These are phyloP conservation scores for Pythium scleroteichum DNA, from an alignment of 352 stramenopile genomes.

Conservation along the genomic window DNA sequence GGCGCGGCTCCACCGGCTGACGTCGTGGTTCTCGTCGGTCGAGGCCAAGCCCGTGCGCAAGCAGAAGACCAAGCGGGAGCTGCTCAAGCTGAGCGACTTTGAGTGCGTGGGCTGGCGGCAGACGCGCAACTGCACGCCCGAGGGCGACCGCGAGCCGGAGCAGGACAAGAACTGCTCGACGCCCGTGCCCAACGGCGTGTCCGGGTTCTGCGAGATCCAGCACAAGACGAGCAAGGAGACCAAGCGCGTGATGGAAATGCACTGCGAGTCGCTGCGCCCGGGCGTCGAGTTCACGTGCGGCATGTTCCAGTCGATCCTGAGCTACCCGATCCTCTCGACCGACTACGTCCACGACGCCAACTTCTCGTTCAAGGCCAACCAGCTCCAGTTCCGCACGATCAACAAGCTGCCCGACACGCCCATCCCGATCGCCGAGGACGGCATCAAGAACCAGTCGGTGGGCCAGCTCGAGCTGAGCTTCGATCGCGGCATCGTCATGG, in stretches of 20 bases:
- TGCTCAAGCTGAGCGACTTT: slow-evolving; percentile 11
- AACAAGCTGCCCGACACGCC: too few species aligned
- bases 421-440: too few species aligned
- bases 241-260: too few species aligned
- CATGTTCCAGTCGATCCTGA: too few species aligned
- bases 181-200: slow-evolving; percentile 25
- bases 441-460: too few species aligned
- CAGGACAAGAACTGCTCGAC: slow-evolving; percentile 39
- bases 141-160: slow-evolving; percentile 66
- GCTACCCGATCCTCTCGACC: slow-evolving; percentile 37
- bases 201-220: slow-evolving; percentile 29
- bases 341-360: slow-evolving; percentile 45
- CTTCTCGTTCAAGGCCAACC: slow-evolving; percentile 32
- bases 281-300: too few species aligned
- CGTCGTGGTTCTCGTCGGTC: slow-evolving; percentile 18
- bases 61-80: slow-evolving; percentile 18
- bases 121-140: slow-evolving; percentile 15
- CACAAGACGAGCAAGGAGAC: slow-evolving; percentile 25
- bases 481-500: slow-evolving; percentile 48
- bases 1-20: slow-evolving; percentile 12
- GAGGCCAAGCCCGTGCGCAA: slow-evolving; percentile 11
- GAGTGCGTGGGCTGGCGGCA: slow-evolving; percentile 27
- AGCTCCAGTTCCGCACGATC: not conserved
- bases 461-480: slow-evolving; percentile 25
- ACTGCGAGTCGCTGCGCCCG: too few species aligned